Conservation (phyloP, 2,329 filamentous ascomycete genomes). For the Xylaria sp. region DNA sequence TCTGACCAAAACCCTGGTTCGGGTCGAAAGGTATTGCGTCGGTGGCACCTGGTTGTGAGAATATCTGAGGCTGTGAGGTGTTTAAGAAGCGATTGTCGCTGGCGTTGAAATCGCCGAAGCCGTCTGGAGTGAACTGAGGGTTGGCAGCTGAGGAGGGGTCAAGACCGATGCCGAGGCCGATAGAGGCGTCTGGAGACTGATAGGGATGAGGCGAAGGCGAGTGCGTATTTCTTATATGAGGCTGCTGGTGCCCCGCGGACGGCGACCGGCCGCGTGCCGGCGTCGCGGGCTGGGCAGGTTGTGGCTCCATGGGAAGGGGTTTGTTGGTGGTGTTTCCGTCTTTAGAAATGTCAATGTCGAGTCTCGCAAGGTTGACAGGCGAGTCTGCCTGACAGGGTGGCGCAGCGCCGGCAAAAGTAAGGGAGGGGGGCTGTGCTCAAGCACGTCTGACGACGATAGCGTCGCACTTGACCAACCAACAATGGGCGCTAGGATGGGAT, state of each 20-base stretch:
- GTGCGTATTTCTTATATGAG: constrained; percentile 76
- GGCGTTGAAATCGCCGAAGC: constrained; percentile 58
- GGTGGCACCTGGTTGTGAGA: constrained; percentile 57
- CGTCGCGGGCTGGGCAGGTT: constrained; percentile 49
- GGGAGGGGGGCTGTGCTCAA: constrained; percentile 48
- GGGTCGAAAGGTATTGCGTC: constrained; percentile 51
- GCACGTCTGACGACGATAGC: constrained; percentile 45
- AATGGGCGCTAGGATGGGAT: constrained; percentile 27
- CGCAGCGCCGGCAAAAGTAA: constrained; percentile 43
- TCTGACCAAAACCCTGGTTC: constrained; percentile 53
- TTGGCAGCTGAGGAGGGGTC: constrained; percentile 62
- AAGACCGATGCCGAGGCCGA: constrained; percentile 69
- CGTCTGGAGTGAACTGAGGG: constrained; percentile 55
- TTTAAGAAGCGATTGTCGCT: constrained; percentile 60
- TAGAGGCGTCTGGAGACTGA: constrained; percentile 61
- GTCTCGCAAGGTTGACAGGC: constrained; percentile 47
- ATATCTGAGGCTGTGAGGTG: constrained; percentile 60
- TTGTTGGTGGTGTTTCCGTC: constrained; percentile 48
- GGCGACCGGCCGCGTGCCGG: constrained; percentile 68
- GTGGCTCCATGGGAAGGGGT: constrained; percentile 61
- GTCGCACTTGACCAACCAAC: constrained; percentile 36
- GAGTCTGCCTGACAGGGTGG: constrained; percentile 50
- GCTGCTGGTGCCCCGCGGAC: constrained; percentile 67
- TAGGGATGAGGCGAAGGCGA: constrained; percentile 71
- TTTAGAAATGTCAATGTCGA: constrained; percentile 48